Evolutionary conservation across 495 filamentous ascomycete genomes (phyloP).

Genomic region (Astrothelium macrocarpum): DNA sequence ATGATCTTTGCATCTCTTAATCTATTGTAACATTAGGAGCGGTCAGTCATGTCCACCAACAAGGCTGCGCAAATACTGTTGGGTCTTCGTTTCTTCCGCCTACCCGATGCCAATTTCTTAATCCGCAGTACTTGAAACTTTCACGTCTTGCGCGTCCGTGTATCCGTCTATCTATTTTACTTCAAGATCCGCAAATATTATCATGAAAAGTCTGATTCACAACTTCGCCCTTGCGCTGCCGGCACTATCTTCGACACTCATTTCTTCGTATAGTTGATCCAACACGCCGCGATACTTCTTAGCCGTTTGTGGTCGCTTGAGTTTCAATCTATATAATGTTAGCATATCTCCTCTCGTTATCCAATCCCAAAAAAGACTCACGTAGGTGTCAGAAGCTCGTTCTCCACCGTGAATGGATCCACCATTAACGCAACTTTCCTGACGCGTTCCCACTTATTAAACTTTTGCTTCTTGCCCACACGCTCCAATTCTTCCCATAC

Average conservation of each 20-base stretch:
- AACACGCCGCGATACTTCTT: conserved; percentile 66
- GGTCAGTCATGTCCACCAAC: too few relatives aligned
- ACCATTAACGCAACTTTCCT: conserved; percentile 63
- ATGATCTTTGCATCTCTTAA: too few relatives aligned
- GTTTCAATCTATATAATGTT: conserved; percentile 60
- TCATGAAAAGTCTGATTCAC: too few relatives aligned
- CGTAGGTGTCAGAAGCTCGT: conserved; percentile 92
- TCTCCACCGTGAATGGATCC: conserved; percentile 90
- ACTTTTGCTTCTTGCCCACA: conserved; percentile 73
- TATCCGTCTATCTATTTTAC: not conserved
- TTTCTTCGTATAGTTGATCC: conserved; percentile 72
- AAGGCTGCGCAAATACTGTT: too few relatives aligned
- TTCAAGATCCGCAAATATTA: not conserved
- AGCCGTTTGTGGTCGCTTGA: conserved; percentile 83
- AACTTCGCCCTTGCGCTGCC: conserved; percentile 42
- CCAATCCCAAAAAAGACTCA: conserved; percentile 43
- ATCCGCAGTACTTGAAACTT: not conserved
- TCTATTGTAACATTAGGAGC: too few relatives aligned
- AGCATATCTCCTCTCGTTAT: conserved; percentile 20
- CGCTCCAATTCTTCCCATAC: conserved; percentile 71
- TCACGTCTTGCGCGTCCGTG: not conserved
- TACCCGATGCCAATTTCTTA: too few relatives aligned
- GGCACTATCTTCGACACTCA: conserved; percentile 16
- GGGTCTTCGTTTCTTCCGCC: too few relatives aligned
- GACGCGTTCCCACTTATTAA: conserved; percentile 82